These are phyloP conservation scores for Corrigiola litoralis DNA, from an alignment of 179 eudicot species.

Conservation along the genomic window DNA sequence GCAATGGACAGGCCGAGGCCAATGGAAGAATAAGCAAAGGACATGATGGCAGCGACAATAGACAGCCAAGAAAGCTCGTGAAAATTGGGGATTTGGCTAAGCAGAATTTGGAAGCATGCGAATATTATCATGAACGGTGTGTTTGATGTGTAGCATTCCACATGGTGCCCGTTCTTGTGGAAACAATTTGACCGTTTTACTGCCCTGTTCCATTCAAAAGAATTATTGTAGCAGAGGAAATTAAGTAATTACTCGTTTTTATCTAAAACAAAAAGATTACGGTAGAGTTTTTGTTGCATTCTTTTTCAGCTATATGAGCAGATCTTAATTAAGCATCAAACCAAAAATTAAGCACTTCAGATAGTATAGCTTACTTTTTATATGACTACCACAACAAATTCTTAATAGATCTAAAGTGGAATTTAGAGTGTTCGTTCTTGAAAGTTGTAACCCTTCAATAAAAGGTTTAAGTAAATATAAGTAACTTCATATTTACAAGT, in stretches of 20 bases:
- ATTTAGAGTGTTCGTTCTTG: no score
- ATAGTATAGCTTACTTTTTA: no score
- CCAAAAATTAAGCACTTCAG: no score
- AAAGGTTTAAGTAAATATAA: no score
- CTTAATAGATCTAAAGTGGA: no score
- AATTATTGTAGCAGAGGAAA: not conserved
- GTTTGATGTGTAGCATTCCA: slow-evolving; percentile 44
- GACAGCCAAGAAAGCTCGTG: slow-evolving; percentile 85
- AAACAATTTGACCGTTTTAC: slow-evolving; percentile 75
- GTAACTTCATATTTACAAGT: no score
- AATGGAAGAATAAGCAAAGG: slow-evolving; percentile 73
- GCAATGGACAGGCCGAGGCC: slow-evolving; percentile 83
- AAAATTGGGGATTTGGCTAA: slow-evolving; percentile 83
- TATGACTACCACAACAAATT: no score
- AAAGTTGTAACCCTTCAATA: no score
- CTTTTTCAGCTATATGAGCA: no score
- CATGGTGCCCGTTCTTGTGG: slow-evolving; percentile 59
- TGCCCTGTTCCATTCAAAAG: slow-evolving; percentile 34
- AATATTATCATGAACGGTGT: slow-evolving; percentile 65
- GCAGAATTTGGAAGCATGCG: slow-evolving; percentile 52
- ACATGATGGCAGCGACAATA: slow-evolving; percentile 76
- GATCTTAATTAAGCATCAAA: no score
- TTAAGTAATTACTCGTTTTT: not conserved
- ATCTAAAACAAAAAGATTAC: not conserved
- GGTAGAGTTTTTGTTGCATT: not conserved